Conservation (phyloP, 2,329 filamentous ascomycete genomes). For the Ascomycota sp. region DNA sequence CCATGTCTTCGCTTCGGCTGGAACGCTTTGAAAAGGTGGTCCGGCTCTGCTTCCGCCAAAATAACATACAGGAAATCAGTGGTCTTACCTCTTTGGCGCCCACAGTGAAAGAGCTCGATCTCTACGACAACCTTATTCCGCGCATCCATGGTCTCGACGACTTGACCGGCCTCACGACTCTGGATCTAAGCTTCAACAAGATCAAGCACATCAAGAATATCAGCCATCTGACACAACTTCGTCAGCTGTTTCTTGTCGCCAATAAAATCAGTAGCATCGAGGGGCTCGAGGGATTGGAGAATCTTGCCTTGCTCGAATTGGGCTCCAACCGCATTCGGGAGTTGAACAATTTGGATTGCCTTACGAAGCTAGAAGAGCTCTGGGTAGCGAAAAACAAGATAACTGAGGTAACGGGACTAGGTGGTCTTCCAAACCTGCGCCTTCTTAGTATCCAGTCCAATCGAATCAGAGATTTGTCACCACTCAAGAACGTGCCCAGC, state of each 20-base stretch:
- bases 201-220: slow-evolving; percentile 95
- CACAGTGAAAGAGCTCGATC: slow-evolving; percentile 65
- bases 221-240: slow-evolving; percentile 54
- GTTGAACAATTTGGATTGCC: slow-evolving; percentile 63
- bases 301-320: slow-evolving; percentile 69
- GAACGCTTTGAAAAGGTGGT: slow-evolving; percentile 61
- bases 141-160: slow-evolving; percentile 71
- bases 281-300: slow-evolving; percentile 52
- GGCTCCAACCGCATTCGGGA: slow-evolving; percentile 82
- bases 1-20: slow-evolving; percentile 58
- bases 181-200: slow-evolving; percentile 97
- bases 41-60: slow-evolving; percentile 80
- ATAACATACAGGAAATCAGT: slow-evolving; percentile 63
- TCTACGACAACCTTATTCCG: slow-evolving; percentile 89
- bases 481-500: slow-evolving; percentile 49
- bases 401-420: slow-evolving; percentile 56
- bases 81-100: slow-evolving; percentile 45
- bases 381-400: slow-evolving; percentile 98
- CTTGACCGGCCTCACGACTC: slow-evolving; percentile 51
- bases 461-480: slow-evolving; percentile 59
- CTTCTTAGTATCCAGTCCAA: slow-evolving; percentile 93
- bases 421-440: slow-evolving; percentile 55
- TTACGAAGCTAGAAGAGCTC: slow-evolving; percentile 64
- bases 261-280: slow-evolving; percentile 88
- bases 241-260: slow-evolving; percentile 78